A percentile compares a stretch with the other conserved stretches of the same genome.
Evolutionary conservation across 2,329 filamentous ascomycete species (phyloP).

Genomic region (Coniochaeta sp.): DNA sequence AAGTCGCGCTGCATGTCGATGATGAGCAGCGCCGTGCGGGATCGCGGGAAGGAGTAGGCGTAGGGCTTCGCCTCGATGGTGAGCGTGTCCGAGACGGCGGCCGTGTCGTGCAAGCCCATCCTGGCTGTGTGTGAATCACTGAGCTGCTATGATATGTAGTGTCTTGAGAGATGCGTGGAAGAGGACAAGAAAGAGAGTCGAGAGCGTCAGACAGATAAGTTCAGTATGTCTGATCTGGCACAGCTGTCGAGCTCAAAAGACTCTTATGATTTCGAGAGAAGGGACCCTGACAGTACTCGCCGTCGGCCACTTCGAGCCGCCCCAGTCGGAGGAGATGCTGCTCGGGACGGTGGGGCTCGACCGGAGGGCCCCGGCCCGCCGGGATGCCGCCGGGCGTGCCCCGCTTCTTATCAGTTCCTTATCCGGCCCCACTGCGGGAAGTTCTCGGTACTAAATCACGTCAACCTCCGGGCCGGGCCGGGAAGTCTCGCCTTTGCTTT

Average conservation of each 20-base stretch:
- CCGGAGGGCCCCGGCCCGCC: neutral
- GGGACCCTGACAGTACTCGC: too few species aligned
- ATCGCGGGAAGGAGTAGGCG: slow-evolving; percentile 21
- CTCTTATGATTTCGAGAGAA: neutral
- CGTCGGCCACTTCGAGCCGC: neutral
- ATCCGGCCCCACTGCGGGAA: neutral
- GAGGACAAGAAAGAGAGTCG: neutral
- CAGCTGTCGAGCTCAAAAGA: neutral
- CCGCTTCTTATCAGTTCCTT: neutral
- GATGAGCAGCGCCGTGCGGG: slow-evolving; percentile 38
- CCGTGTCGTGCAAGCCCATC: neutral
- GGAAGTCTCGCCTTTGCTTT: too few species aligned
- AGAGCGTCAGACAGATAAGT: neutral
- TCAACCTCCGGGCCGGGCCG: neutral
- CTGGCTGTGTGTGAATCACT: neutral
- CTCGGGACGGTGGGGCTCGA: neutral
- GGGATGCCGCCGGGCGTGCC: neutral
- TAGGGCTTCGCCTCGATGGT: slow-evolving; percentile 7
- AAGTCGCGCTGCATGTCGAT: slow-evolving; percentile 48
- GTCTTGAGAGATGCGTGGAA: too few species aligned
- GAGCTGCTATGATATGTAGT: too few species aligned
- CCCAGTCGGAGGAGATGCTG: neutral
- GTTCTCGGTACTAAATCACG: too few species aligned
- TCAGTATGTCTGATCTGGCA: neutral
- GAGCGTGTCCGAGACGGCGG: neutral